A percentile compares a stretch with the other conserved stretches of the same genome.
phyloP scores from a whole-genome alignment of 129 eudicot genomes.

The Dittrichia graveolens region DNA sequence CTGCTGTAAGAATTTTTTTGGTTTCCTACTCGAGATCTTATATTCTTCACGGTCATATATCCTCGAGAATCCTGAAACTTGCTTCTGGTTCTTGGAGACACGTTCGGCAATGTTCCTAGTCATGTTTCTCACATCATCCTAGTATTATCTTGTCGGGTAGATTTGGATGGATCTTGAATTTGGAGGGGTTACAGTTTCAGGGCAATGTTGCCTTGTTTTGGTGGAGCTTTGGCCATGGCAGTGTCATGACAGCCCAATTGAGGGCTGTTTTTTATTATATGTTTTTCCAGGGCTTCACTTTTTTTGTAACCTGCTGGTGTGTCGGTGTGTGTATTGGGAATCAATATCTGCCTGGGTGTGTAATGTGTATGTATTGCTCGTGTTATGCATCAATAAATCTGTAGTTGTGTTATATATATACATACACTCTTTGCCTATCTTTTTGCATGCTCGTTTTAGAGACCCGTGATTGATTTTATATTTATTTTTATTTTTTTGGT shows the following conservation, averaged over 20 bases:
- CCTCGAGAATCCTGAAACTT: constrained; percentile 44
- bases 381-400: constrained; percentile 30
- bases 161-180: constrained; percentile 34
- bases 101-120: constrained; percentile 31
- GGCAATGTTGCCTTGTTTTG: constrained; percentile 42
- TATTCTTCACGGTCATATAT: constrained; percentile 44
- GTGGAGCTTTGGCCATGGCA: constrained; percentile 64
- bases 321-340: constrained; percentile 33
- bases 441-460: too few species aligned
- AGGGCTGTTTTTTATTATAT: constrained; percentile 51
- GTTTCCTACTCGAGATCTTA: constrained; percentile 29
- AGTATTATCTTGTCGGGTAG: neutral
- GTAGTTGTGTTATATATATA: neutral
- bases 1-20: constrained; percentile 64
- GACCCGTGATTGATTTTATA: too few species aligned
- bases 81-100: constrained; percentile 39
- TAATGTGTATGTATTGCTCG: constrained; percentile 20
- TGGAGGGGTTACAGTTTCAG: constrained; percentile 26
- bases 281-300: constrained; percentile 56
- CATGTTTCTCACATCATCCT: constrained; percentile 25
- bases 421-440: neutral
- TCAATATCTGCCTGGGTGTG: constrained; percentile 24
- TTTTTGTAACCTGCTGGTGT: constrained; percentile 38
- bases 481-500: too few species aligned
- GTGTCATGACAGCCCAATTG: constrained; percentile 53